Evolutionary conservation across 805 yeast genomes (phyloP).

Genomic region (Kazachstania africana): DNA sequence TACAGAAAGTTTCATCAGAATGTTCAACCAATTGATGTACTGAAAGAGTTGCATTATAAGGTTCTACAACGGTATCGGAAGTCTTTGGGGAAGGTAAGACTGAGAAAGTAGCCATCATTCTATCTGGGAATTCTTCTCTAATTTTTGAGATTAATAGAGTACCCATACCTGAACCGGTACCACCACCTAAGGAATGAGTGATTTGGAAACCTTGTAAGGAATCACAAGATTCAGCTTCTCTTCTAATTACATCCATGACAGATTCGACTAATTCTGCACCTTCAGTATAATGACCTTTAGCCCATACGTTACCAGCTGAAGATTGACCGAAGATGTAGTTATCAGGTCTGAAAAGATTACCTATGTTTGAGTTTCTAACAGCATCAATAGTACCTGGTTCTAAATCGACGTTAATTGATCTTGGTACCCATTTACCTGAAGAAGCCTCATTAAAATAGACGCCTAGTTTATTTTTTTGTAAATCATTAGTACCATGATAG

Average conservation of each 20-base stretch:
- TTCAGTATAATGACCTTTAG: constrained; percentile 92
- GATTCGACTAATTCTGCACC: constrained; percentile 91
- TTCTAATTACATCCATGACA: constrained; percentile 79
- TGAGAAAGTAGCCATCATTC: constrained; percentile 93
- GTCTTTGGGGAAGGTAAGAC: constrained; percentile 88
- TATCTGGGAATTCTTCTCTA: constrained; percentile 86
- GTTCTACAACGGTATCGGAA: constrained; percentile 90
- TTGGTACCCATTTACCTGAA: constrained; percentile 82
- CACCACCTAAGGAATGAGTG: constrained; percentile 75
- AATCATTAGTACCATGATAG: constrained; percentile 48
- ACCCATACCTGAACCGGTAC: constrained; percentile 97
- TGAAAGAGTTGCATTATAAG: constrained; percentile 85
- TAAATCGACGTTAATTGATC: constrained; percentile 84
- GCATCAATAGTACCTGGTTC: constrained; percentile 92
- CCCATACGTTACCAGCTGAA: constrained; percentile 95
- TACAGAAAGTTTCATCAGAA: constrained; percentile 89
- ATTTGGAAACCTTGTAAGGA: constrained; percentile 92
- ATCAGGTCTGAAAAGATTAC: constrained; percentile 85
- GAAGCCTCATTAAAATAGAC: constrained; percentile 85
- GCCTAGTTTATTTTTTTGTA: constrained; percentile 49
- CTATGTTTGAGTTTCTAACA: constrained; percentile 69
- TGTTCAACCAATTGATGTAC: constrained; percentile 84
- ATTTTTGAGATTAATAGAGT: constrained; percentile 74
- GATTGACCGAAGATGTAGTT: constrained; percentile 82
- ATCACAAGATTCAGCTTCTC: constrained; percentile 90